Base-by-base conservation (phyloP, 2,329 filamentous ascomycete genomes). In the Tolypocladium album region DNA sequence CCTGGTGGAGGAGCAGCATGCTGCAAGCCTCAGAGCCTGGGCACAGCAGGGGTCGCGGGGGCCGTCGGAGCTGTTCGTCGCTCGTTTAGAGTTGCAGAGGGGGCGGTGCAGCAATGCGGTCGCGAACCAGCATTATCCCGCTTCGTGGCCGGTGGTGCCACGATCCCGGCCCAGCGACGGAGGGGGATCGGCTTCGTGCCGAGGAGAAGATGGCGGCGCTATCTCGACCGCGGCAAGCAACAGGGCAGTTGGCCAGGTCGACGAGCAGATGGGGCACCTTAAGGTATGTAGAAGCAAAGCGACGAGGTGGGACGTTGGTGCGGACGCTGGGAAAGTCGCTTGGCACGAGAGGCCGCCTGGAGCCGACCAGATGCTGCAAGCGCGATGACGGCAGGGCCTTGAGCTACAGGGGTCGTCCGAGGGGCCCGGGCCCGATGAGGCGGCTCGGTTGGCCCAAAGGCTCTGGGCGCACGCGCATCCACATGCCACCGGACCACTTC, bases 1-100 rank as follows among this genome's bases (percentile, higher is more conserved):
- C 82, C 76, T 97, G 94, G 75, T 97, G 90, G 62, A 96, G 79
- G 71, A 97, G 85, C 65, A 97, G 81, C 94, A 97, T 97, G 39
- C 56, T 65, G 58, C 34, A 27, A 2, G 50, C 9, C 50, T 53
- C 50, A 13, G 31, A 13, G 50, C 13, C 27, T n/a, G 27, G 50
- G 15, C 27, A 36, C 27, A 17, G 24, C 15, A 31, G 24, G 45
- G 45, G 45, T 27, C 45, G 24, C 22, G 31, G 24, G 47, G 47
- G 47, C 7, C 27, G 24, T 31, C 27, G 47, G 27, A 24, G 15
- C 15, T 27, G 27, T 31, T 34, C 15, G 24, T 34, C 56, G 12
- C 27, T 43, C 43, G 50, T 7, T 34, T 8, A 31, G 31, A 53
- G 39, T 43, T 39, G 55, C 38, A 31, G 55, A 56, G n/a, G 55